A percentile compares a stretch with the other conserved stretches of the same genome.
phyloP scores from a whole-genome alignment of 805 yeast species.

The Saturnispora mendoncae region DNA sequence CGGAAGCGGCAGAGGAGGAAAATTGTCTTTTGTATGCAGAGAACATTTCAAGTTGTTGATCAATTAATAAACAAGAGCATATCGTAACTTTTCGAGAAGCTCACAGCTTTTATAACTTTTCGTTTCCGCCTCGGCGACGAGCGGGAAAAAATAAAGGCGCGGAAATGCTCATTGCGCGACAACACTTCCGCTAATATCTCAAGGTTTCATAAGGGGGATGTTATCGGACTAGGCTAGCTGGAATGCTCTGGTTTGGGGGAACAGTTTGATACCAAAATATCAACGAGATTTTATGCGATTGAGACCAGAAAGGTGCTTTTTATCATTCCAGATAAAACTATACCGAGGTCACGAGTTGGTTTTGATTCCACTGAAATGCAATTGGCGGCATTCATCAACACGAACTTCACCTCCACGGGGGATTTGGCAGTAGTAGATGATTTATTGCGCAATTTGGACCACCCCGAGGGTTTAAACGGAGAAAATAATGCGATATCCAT shows the following conservation, averaged over 20 bases:
- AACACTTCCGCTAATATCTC: neutral
- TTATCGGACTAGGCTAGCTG: neutral
- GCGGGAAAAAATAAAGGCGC: neutral
- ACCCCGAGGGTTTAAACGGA: no score
- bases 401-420: neutral
- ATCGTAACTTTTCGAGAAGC: no score
- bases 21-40: slow-evolving; percentile 42
- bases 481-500: no score
- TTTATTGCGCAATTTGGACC: neutral
- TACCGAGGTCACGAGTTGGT: neutral
- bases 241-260: neutral
- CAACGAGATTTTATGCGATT: neutral
- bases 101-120: neutral
- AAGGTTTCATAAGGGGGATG: neutral
- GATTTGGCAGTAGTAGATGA: neutral
- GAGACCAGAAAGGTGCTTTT: neutral
- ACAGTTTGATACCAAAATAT: neutral
- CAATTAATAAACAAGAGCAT: no score
- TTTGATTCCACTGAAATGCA: neutral
- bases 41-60: no score
- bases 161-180: neutral
- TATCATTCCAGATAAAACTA: no score
- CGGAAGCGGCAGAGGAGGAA: slow-evolving; percentile 55
- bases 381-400: neutral
- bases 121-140: neutral